Evolutionary conservation across 768 basidiomycete species (phyloP).

Genomic region (Pulveroboletus ravenelii): DNA sequence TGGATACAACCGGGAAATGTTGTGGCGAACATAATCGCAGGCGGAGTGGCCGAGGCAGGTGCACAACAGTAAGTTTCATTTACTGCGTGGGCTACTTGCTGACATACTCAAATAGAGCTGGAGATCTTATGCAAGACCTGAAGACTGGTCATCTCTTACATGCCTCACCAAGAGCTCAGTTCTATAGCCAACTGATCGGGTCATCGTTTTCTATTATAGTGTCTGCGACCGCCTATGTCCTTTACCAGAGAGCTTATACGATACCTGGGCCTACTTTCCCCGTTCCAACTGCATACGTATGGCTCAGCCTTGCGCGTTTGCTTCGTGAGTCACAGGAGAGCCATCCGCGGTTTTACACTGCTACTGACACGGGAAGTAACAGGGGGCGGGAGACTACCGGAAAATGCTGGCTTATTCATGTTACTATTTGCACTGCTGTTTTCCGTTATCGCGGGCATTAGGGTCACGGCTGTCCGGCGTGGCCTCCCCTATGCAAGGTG

Average conservation of each 20-base stretch:
- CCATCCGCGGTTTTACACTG: neutral
- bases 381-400: slow-evolving; percentile 83
- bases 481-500: slow-evolving; percentile 58
- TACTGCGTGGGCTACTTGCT: neutral
- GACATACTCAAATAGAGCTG: slow-evolving; percentile 53
- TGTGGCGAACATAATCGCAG: slow-evolving; percentile 97
- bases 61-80: slow-evolving; percentile 67
- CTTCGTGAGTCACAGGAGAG: slow-evolving; percentile 49
- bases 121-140: slow-evolving; percentile 97
- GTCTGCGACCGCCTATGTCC: slow-evolving; percentile 78
- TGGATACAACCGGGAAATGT: slow-evolving; percentile 93
- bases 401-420: slow-evolving; percentile 76
- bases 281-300: slow-evolving; percentile 92
- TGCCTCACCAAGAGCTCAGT: slow-evolving; percentile 91
- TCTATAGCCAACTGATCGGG: slow-evolving; percentile 90
- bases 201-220: slow-evolving; percentile 85
- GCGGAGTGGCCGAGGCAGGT: slow-evolving; percentile 95
- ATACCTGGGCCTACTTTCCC: slow-evolving; percentile 96
- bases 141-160: slow-evolving; percentile 93
- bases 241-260: slow-evolving; percentile 82
- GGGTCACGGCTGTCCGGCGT: slow-evolving; percentile 51
- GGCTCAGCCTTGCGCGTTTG: slow-evolving; percentile 74
- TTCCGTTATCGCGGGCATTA: slow-evolving; percentile 58
- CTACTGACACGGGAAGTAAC: slow-evolving; percentile 15
- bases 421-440: slow-evolving; percentile 68